phyloP scores from a whole-genome alignment of 371 early-diverging fungal species.

The Thermomucor indicae-seudaticae region DNA sequence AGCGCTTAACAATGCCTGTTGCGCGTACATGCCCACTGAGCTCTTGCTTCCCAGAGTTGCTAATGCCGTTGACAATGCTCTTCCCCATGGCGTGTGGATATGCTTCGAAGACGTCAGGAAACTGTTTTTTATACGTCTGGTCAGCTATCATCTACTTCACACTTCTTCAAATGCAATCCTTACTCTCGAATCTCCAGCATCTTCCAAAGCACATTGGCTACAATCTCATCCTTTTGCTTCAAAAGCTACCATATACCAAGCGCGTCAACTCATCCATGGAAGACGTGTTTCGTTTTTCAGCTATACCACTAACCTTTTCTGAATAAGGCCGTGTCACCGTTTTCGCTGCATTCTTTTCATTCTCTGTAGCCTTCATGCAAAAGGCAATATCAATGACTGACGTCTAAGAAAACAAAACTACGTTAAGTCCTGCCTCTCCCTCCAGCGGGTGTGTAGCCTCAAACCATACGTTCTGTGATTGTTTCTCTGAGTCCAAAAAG shows the following conservation, averaged over 20 bases:
- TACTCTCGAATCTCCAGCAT: slow-evolving; percentile 53
- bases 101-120: slow-evolving; percentile 46
- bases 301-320: slow-evolving; percentile 23
- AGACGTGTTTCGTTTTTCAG: background rate
- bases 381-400: slow-evolving; percentile 34
- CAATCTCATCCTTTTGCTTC: slow-evolving; percentile 46
- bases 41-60: background rate
- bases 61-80: slow-evolving; percentile 34
- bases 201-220: slow-evolving; percentile 48
- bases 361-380: slow-evolving; percentile 36
- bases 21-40: slow-evolving; percentile 19
- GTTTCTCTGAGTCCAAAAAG: slow-evolving; percentile 29
- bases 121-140: slow-evolving; percentile 15
- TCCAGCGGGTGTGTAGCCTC: background rate
- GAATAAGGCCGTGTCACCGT: slow-evolving; percentile 26
- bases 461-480: slow-evolving; percentile 14
- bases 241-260: slow-evolving; percentile 14
- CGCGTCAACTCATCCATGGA: background rate
- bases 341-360: slow-evolving; percentile 34
- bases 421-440: background rate
- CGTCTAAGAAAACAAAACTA: slow-evolving; percentile 11
- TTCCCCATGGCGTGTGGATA: slow-evolving; percentile 46
- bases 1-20: slow-evolving; percentile 57
- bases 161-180: background rate
- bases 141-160: background rate